A percentile compares a stretch with the other conserved stretches of the same genome.
Evolutionary conservation across 305 asterid genomes (phyloP).

Genomic region (Solanum hybrid): DNA sequence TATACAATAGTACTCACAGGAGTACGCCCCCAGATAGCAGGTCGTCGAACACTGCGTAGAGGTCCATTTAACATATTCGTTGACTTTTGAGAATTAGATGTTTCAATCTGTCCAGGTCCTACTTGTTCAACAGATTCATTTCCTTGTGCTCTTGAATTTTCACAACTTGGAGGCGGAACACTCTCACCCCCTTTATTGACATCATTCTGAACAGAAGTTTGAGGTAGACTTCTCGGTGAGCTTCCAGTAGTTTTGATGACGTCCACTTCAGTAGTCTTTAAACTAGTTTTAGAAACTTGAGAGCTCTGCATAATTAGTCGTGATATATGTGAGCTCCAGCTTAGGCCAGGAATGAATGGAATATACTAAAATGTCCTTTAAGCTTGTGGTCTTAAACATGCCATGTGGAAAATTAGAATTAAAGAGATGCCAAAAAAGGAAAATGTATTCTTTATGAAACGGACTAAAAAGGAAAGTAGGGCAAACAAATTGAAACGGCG

Average conservation of each 20-base stretch:
- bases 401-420: neutral
- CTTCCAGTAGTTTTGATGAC: slow-evolving; percentile 22
- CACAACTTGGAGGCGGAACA: slow-evolving; percentile 18
- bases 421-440: neutral
- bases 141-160: slow-evolving; percentile 21
- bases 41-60: slow-evolving; percentile 29
- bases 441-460: neutral
- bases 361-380: neutral
- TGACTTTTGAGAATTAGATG: slow-evolving; percentile 26
- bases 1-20: slow-evolving; percentile 44
- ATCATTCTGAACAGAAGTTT: slow-evolving; percentile 26
- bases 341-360: neutral
- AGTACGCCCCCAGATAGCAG: slow-evolving; percentile 67
- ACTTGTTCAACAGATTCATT: slow-evolving; percentile 22
- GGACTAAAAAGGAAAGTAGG: neutral
- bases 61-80: slow-evolving; percentile 31
- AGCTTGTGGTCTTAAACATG: neutral
- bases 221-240: slow-evolving; percentile 27
- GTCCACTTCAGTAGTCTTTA: slow-evolving; percentile 33
- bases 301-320: slow-evolving; percentile 44
- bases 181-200: slow-evolving; percentile 14
- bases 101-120: slow-evolving; percentile 31
- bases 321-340: neutral
- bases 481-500: neutral
- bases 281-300: slow-evolving; percentile 34